These are phyloP conservation scores for Cicer bijugum DNA, from an alignment of 306 rosid species.

Conservation along the genomic window DNA sequence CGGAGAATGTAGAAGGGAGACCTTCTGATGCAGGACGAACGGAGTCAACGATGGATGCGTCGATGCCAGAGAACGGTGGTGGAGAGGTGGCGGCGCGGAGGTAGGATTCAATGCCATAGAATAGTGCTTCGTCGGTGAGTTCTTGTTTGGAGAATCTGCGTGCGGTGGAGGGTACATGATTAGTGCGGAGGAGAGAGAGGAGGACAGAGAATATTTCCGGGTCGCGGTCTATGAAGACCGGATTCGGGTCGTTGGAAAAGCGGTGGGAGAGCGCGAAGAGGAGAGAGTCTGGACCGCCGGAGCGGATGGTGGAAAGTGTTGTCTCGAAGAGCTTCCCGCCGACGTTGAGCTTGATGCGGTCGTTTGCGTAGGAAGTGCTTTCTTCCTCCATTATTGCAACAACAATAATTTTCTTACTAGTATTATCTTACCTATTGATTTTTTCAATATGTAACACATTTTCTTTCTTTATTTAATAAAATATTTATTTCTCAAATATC, in stretches of 20 bases:
- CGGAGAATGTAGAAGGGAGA: slow-evolving; percentile 63
- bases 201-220: slow-evolving; percentile 84
- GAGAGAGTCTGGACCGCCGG: slow-evolving; percentile 80
- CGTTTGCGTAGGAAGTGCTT: slow-evolving; percentile 47
- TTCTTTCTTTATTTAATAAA: too few relatives aligned
- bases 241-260: slow-evolving; percentile 48
- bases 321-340: slow-evolving; percentile 90
- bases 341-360: slow-evolving; percentile 84
- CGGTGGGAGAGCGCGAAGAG: slow-evolving; percentile 73
- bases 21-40: slow-evolving; percentile 82
- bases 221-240: slow-evolving; percentile 90
- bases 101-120: slow-evolving; percentile 75
- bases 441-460: too few relatives aligned
- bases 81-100: slow-evolving; percentile 68
- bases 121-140: slow-evolving; percentile 83
- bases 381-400: slow-evolving; percentile 44
- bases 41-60: slow-evolving; percentile 58
- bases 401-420: too few relatives aligned
- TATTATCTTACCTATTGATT: too few relatives aligned
- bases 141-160: slow-evolving; percentile 73
- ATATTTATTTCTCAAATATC: too few relatives aligned
- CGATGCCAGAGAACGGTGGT: slow-evolving; percentile 71
- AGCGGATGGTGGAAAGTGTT: slow-evolving; percentile 66
- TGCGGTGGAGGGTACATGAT: slow-evolving; percentile 69
- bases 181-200: slow-evolving; percentile 80